phyloP scores from a whole-genome alignment of 2,329 filamentous ascomycete species.

The Colletotrichum zoysiae region DNA sequence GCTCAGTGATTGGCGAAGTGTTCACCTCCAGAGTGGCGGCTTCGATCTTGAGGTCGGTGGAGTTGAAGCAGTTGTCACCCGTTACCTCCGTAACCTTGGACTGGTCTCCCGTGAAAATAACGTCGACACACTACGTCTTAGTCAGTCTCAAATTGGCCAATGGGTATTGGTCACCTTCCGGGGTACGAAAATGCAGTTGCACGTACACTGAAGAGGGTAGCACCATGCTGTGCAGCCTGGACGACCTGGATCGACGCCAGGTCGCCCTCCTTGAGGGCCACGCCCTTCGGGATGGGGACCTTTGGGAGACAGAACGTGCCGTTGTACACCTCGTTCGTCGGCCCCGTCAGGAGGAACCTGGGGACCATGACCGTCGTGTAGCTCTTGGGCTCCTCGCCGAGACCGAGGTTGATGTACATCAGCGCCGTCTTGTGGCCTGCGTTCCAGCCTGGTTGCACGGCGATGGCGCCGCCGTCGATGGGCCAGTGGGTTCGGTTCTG shows the following conservation, averaged over 20 bases:
- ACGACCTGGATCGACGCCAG: constrained; percentile 80
- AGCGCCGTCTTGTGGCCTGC: constrained; percentile 73
- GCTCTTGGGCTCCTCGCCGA: constrained; percentile 72
- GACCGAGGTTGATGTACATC: constrained; percentile 80
- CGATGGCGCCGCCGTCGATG: constrained; percentile 72
- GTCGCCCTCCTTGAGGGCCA: constrained; percentile 71
- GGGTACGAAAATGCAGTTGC: constrained; percentile 17
- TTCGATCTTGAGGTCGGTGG: constrained; percentile 58
- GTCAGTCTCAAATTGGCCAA: neutral
- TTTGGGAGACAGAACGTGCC: constrained; percentile 79
- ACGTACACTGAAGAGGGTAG: constrained; percentile 74
- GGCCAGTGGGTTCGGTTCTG: constrained; percentile 80
- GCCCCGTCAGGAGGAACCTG: constrained; percentile 74
- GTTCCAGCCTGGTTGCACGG: constrained; percentile 81
- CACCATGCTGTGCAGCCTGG: constrained; percentile 76
- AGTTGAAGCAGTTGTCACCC: constrained; percentile 75
- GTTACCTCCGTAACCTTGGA: constrained; percentile 66
- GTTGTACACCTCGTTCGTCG: constrained; percentile 71
- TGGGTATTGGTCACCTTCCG: neutral
- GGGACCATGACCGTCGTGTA: constrained; percentile 75
- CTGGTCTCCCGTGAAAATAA: constrained; percentile 74
- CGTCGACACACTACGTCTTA: constrained; percentile 73
- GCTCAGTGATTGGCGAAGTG: constrained; percentile 7
- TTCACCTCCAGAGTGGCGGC: constrained; percentile 17
- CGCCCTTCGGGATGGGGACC: constrained; percentile 72